A percentile compares a stretch with the other conserved stretches of the same genome.
phyloP scores from a whole-genome alignment of 1,284 basidiomycete genomes.

The Schizopora paradoxa region DNA sequence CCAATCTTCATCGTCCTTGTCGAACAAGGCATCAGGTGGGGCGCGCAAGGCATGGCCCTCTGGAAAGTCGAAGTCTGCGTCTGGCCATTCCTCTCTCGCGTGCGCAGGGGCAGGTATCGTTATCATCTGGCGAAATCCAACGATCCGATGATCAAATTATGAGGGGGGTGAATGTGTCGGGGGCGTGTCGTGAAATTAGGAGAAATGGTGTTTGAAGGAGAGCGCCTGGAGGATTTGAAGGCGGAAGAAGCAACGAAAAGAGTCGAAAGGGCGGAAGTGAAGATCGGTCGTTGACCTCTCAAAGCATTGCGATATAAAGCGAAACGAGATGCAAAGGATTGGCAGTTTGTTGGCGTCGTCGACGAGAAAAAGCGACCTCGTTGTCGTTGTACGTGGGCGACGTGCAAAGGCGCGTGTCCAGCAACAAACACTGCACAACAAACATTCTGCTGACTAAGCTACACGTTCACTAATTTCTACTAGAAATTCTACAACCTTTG shows the following conservation, averaged over 20 bases:
- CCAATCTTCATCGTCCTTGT: slow-evolving; percentile 70
- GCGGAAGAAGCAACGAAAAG: neutral
- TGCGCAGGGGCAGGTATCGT: slow-evolving; percentile 55
- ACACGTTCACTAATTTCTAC: neutral
- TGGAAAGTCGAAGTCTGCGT: slow-evolving; percentile 78
- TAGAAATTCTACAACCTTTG: neutral
- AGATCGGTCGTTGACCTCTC: neutral
- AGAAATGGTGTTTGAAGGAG: neutral
- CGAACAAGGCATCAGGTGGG: slow-evolving; percentile 45
- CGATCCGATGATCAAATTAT: slow-evolving; percentile 5
- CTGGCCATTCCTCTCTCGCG: slow-evolving; percentile 71
- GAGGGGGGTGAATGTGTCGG: slow-evolving; percentile 5
- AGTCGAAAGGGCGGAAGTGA: neutral
- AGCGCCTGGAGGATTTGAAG: neutral
- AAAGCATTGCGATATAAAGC: slow-evolving; percentile 5
- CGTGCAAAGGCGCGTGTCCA: neutral
- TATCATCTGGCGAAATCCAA: slow-evolving; percentile 41
- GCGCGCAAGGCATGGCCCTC: slow-evolving; percentile 61
- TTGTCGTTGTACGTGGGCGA: slow-evolving; percentile 2
- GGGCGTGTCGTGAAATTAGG: neutral
- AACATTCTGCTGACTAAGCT: neutral
- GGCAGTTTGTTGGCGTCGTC: slow-evolving; percentile 2
- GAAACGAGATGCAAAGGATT: neutral
- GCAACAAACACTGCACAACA: neutral
- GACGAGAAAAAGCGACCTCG: slow-evolving; percentile 1